These are phyloP conservation scores for Plasmodium fragile DNA, from an alignment of 169 alveolate species.

Conservation along the genomic window DNA sequence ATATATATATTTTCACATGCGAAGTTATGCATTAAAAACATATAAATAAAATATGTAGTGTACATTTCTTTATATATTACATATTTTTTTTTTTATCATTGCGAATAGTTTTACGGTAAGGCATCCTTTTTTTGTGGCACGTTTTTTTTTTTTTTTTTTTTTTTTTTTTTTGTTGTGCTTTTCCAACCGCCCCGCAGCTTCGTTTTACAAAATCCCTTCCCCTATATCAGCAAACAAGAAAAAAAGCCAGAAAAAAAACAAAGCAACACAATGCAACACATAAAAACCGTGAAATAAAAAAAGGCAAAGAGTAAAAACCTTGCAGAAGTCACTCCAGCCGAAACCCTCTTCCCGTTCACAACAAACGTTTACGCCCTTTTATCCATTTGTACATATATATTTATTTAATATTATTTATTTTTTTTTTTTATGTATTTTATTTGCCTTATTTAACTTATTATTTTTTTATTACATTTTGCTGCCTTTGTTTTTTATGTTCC, in stretches of 20 bases:
- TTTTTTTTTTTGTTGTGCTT: too few relatives aligned
- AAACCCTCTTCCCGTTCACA: neutral
- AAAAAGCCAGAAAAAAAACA: too few relatives aligned
- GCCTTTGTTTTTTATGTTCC: neutral
- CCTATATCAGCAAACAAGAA: neutral
- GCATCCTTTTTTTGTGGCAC: neutral
- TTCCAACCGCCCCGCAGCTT: neutral
- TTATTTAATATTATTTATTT: neutral
- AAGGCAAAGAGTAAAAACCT: neutral
- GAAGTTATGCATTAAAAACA: neutral
- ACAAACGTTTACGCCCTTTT: neutral
- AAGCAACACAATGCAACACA: neutral
- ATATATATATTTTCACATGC: slow-evolving; percentile 2
- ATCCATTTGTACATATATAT: neutral
- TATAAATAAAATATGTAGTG: neutral
- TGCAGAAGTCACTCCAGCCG: neutral
- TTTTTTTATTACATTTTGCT: neutral
- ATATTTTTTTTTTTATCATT: neutral
- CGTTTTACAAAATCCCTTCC: neutral
- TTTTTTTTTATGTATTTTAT: neutral
- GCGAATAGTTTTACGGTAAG: neutral
- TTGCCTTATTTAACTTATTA: neutral
- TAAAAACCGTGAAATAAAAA: neutral
- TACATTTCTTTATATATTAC: neutral
- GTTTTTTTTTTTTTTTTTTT: too few relatives aligned